Evolutionary conservation across 768 basidiomycete species (phyloP).

Genomic region (Tulasnella sp.): DNA sequence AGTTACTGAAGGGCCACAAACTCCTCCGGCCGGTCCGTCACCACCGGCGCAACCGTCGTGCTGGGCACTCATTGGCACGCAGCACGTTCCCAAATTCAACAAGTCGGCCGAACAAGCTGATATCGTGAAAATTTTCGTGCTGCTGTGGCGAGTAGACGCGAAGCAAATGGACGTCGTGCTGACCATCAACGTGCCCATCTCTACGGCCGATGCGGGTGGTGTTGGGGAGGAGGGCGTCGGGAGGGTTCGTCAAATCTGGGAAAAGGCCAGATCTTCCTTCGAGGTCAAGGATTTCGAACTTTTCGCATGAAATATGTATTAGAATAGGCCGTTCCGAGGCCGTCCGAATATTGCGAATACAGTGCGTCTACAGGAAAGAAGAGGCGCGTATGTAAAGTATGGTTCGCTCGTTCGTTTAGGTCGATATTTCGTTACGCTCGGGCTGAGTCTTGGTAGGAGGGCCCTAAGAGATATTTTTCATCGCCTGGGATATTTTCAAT

Average conservation of each 20-base stretch:
- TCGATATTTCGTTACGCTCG: background rate
- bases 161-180: constrained; percentile 76
- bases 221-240: constrained; percentile 36
- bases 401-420: background rate
- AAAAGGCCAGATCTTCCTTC: constrained; percentile 49
- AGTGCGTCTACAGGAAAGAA: background rate
- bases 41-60: constrained; percentile 45
- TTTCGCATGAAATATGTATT: constrained; percentile 38
- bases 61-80: constrained; percentile 58
- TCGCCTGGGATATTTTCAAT: constrained; percentile 58
- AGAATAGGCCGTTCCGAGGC: background rate
- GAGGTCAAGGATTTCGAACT: constrained; percentile 59
- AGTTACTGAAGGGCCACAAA: constrained; percentile 24
- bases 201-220: constrained; percentile 32
- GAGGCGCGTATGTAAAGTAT: background rate
- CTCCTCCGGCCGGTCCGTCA: constrained; percentile 19
- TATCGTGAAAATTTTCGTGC: constrained; percentile 67
- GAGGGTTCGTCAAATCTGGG: constrained; percentile 42
- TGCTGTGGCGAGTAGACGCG: constrained; percentile 65
- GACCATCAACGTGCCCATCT: constrained; percentile 68
- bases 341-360: background rate
- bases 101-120: constrained; percentile 40
- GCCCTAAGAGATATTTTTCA: background rate
- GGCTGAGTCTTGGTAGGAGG: background rate
- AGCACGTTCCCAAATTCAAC: constrained; percentile 73